These are phyloP conservation scores for Fusarium sp. DNA, from an alignment of 2,329 filamentous ascomycete species.

Conservation along the genomic window DNA sequence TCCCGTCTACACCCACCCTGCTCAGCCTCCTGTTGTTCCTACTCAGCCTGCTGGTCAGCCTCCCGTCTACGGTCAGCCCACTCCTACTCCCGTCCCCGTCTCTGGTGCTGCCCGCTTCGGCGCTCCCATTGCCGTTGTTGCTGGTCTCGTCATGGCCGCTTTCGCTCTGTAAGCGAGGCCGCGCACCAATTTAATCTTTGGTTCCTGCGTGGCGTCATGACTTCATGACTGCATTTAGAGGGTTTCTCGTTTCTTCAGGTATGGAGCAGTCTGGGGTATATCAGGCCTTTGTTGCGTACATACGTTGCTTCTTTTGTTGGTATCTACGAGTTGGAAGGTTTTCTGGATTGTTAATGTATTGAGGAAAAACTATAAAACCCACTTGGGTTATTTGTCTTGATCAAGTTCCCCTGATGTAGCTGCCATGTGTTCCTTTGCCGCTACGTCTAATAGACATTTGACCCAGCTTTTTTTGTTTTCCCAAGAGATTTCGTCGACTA, in stretches of 20 bases:
- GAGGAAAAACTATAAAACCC: conserved; percentile 47
- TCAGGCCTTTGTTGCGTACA: conserved; percentile 47
- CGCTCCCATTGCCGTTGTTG: conserved; percentile 56
- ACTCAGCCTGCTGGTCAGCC: conserved; percentile 30
- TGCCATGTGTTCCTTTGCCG: conserved; percentile 43
- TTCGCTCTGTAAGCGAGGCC: conserved; percentile 57
- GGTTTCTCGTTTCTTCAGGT: conserved; percentile 45
- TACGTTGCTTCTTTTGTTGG: conserved; percentile 46
- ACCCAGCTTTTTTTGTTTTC: conserved; percentile 32
- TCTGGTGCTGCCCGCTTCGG: conserved; percentile 50
- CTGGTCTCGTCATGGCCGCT: conserved; percentile 56
- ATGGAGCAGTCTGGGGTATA: conserved; percentile 45
- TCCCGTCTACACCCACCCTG: conserved; percentile 38
- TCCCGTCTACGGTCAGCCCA: conserved; percentile 41
- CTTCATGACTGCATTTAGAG: conserved; percentile 50
- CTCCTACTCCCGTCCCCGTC: conserved; percentile 42
- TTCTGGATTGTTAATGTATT: conserved; percentile 50
- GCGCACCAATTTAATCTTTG: conserved; percentile 34
- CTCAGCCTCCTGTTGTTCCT: conserved; percentile 44
- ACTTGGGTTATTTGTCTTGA: conserved; percentile 46
- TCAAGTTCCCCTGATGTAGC: conserved; percentile 45
- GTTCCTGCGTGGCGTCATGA: conserved; percentile 47
- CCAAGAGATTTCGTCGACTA: conserved; percentile 9
- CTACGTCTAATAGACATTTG: conserved; percentile 49
- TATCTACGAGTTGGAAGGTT: conserved; percentile 45